phyloP scores from a whole-genome alignment of 495 filamentous ascomycete genomes.

The Achaetomiella virescens region DNA sequence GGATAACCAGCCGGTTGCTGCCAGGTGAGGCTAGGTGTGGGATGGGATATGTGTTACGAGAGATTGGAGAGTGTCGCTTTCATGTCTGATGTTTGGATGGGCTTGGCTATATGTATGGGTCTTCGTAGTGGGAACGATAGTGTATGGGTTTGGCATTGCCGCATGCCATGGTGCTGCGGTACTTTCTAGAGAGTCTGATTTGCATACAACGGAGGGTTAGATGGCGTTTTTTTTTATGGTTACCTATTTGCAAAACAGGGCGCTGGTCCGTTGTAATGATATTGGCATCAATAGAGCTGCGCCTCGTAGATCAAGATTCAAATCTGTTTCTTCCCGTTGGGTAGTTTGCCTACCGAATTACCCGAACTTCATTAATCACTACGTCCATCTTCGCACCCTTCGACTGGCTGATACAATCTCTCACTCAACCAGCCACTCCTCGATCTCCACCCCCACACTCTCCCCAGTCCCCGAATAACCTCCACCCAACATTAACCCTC shows the following conservation, averaged over 20 bases:
- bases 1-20: conserved; percentile 27
- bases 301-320: not conserved
- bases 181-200: not conserved
- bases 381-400: no score
- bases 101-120: not conserved
- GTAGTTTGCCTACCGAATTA: not conserved
- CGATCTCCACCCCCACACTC: conserved; percentile 64
- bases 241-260: not conserved
- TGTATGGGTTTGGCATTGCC: not conserved
- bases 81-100: conserved; percentile 1
- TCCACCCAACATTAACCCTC: conserved; percentile 72
- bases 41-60: not conserved
- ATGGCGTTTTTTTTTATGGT: not conserved
- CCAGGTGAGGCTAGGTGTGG: conserved; percentile 1
- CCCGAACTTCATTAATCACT: no score
- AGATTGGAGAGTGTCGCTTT: not conserved
- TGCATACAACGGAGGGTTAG: not conserved
- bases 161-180: not conserved
- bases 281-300: not conserved
- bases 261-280: not conserved
- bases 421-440: conserved; percentile 62
- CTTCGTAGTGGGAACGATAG: not conserved
- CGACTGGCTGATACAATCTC: no score
- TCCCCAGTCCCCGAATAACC: conserved; percentile 54
- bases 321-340: not conserved